Conservation (phyloP, 805 yeast species). For the Wickerhamiella hasegawae region DNA sequence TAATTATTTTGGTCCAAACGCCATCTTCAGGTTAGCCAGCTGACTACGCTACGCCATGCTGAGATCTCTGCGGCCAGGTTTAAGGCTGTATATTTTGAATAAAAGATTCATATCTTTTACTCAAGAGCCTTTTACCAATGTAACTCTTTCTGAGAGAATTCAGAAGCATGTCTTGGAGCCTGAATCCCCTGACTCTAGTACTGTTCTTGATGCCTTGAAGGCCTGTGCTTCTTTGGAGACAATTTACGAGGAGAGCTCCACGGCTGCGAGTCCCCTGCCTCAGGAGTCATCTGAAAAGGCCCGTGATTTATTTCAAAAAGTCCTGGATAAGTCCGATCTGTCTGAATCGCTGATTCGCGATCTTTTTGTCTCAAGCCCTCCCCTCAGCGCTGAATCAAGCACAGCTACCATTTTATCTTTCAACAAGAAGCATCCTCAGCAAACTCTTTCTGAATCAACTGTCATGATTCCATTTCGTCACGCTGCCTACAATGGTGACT, state of each 20-base stretch:
- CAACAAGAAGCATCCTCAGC: conserved; percentile 6
- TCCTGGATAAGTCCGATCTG: conserved; percentile 9
- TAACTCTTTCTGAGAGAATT: not conserved
- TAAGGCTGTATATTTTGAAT: too few relatives aligned
- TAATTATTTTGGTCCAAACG: too few relatives aligned
- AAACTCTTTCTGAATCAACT: conserved; percentile 8
- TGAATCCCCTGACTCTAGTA: not conserved
- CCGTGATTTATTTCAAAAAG: conserved; percentile 8
- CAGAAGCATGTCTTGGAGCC: not conserved
- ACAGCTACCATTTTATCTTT: conserved; percentile 13
- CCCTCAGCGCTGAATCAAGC: conserved; percentile 7
- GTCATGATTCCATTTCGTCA: conserved; percentile 51
- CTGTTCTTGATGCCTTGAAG: conserved; percentile 10
- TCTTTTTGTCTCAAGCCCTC: conserved; percentile 12
- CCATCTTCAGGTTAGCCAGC: too few relatives aligned
- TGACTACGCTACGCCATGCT: too few relatives aligned
- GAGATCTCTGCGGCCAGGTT: too few relatives aligned
- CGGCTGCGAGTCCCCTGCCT: conserved; percentile 11
- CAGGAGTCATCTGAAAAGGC: conserved; percentile 14
- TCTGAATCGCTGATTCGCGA: conserved; percentile 11
- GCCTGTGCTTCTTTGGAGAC: conserved; percentile 16
- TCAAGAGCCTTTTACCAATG: too few relatives aligned
- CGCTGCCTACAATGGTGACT: conserved; percentile 41
- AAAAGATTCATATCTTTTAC: too few relatives aligned
- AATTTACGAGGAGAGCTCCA: conserved; percentile 8